Percentiles rank a stretch among this genome's conserved stretches.
Evolutionary conservation across 345 rosid genomes (phyloP).

Genomic region (Ailanthus altissimus): DNA sequence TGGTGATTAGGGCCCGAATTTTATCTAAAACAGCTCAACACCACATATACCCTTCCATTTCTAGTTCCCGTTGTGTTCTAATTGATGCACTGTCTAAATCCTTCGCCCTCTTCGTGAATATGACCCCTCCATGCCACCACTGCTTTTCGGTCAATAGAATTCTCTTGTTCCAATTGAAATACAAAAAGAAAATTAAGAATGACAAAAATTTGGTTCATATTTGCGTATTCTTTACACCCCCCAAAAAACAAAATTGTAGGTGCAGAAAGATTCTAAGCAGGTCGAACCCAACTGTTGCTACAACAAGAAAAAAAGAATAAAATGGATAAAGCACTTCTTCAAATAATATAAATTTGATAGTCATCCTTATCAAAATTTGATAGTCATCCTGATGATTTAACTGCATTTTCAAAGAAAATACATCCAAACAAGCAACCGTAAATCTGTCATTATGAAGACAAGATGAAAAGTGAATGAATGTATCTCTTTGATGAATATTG

Average conservation of each 20-base stretch:
- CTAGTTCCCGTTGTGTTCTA: not conserved
- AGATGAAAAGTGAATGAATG: not conserved
- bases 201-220: too few relatives aligned
- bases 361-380: constrained; percentile 1
- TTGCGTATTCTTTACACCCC: too few relatives aligned
- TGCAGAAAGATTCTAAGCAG: not conserved
- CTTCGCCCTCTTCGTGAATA: not conserved
- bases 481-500: not conserved
- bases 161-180: not conserved
- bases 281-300: not conserved
- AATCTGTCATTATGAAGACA: not conserved
- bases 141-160: not conserved
- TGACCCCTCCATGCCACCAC: not conserved
- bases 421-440: constrained; percentile 13
- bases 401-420: constrained; percentile 24
- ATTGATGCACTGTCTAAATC: constrained; percentile 7
- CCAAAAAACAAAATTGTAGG: too few relatives aligned
- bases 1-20: constrained; percentile 6
- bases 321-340: not conserved
- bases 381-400: constrained; percentile 7
- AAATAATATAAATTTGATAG: not conserved
- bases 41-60: constrained; percentile 25
- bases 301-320: not conserved
- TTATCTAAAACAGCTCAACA: constrained; percentile 9
- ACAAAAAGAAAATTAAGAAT: too few relatives aligned